Conservation (phyloP, 495 filamentous ascomycete species). For the Aspergillus nidulans region DNA sequence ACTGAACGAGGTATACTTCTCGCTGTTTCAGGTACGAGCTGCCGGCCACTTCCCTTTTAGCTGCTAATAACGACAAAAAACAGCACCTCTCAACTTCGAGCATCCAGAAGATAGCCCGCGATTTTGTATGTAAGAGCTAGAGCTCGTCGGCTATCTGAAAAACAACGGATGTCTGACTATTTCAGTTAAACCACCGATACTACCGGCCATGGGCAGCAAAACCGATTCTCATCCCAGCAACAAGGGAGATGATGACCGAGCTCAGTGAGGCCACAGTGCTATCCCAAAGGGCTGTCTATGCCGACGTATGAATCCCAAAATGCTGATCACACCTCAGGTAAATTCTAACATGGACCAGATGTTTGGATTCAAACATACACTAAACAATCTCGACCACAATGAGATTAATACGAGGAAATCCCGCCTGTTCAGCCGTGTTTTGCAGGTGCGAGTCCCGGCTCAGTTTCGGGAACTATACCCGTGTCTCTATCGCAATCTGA, state of each 20-base stretch:
- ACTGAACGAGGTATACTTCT: too few relatives aligned
- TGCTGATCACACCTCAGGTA: too few relatives aligned
- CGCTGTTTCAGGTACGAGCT: too few relatives aligned
- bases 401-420: conserved; percentile 4
- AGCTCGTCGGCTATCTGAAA: too few relatives aligned
- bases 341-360: too few relatives aligned
- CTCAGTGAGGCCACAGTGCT: conserved; percentile 15
- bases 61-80: too few relatives aligned
- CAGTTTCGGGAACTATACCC: conserved; percentile 12
- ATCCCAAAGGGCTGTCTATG: conserved; percentile 15
- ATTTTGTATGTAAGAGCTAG: too few relatives aligned
- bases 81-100: too few relatives aligned
- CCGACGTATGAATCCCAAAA: background rate
- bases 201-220: conserved; percentile 5
- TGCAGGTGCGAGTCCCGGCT: conserved; percentile 10
- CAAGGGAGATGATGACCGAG: conserved; percentile 9
- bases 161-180: too few relatives aligned
- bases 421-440: conserved; percentile 10
- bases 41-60: too few relatives aligned
- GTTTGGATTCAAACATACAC: background rate
- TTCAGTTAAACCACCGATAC: background rate
- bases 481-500: background rate
- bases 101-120: too few relatives aligned
- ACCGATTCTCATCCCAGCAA: background rate
- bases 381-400: conserved; percentile 11